Conservation (phyloP, 306 rosid species). For the Spatholobus suberectus region DNA sequence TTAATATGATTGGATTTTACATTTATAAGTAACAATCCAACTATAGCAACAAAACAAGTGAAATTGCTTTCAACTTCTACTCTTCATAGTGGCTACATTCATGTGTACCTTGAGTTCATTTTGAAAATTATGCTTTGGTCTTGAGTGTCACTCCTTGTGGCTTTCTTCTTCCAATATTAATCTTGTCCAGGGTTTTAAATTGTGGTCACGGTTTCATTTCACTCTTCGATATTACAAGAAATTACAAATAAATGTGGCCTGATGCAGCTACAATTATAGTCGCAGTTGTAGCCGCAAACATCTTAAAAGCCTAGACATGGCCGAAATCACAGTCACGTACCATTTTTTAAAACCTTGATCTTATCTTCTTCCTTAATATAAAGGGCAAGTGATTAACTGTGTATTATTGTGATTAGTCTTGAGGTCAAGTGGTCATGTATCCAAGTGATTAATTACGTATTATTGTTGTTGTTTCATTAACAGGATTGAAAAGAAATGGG, state of each 20-base stretch:
- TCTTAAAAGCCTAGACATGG: no score
- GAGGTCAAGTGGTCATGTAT: neutral
- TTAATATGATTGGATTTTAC: neutral
- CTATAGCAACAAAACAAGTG: neutral
- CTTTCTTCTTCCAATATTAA: neutral
- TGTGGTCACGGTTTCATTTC: no score
- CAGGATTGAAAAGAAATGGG: constrained; percentile 94
- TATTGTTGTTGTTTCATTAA: neutral
- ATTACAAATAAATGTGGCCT: no score
- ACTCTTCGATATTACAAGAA: no score
- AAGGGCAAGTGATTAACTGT: neutral
- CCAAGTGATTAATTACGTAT: neutral
- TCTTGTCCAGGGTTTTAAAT: no score
- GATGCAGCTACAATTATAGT: no score
- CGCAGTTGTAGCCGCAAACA: no score
- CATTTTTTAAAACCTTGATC: no score
- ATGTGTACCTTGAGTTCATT: neutral
- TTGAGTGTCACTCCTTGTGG: neutral
- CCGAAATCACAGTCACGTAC: no score
- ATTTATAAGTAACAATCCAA: neutral
- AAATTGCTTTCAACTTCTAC: neutral
- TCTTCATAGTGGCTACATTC: neutral
- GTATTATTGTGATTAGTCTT: neutral
- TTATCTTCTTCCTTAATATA: neutral
- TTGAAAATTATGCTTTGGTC: neutral